phyloP scores from a whole-genome alignment of 345 rosid genomes.

The Cardamine resedifolia region DNA sequence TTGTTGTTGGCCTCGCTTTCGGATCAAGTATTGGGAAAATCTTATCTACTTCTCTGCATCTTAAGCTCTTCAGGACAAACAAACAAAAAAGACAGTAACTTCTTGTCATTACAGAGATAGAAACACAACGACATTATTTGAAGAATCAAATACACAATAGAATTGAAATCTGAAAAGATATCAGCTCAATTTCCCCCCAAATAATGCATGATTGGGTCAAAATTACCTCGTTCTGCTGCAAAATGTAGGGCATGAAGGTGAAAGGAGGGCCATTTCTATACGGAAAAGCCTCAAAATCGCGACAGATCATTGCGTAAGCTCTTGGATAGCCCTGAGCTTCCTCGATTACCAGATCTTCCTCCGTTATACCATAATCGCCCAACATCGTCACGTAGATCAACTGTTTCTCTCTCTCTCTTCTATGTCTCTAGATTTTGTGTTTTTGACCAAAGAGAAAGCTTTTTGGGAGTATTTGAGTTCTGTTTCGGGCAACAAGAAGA shows the following conservation, averaged over 20 bases:
- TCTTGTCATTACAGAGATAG: slow-evolving; percentile 7
- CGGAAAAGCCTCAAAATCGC: slow-evolving; percentile 42
- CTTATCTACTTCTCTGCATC: slow-evolving; percentile 53
- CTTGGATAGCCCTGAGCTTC: slow-evolving; percentile 74
- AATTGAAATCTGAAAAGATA: background rate
- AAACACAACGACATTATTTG: background rate
- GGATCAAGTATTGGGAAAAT: slow-evolving; percentile 74
- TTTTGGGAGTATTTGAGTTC: slow-evolving; percentile 16
- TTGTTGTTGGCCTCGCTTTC: slow-evolving; percentile 64
- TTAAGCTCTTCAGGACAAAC: slow-evolving; percentile 43
- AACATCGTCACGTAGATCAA: slow-evolving; percentile 38
- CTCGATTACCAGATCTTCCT: slow-evolving; percentile 61
- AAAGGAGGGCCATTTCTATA: slow-evolving; percentile 73
- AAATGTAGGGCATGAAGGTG: slow-evolving; percentile 58
- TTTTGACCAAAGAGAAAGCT: background rate
- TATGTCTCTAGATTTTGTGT: slow-evolving; percentile 1
- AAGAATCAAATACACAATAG: background rate
- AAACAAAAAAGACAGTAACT: background rate
- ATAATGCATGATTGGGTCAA: background rate
- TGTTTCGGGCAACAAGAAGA: slow-evolving; percentile 40
- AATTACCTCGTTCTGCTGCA: slow-evolving; percentile 62
- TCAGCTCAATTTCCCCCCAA: background rate
- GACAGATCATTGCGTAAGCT: slow-evolving; percentile 72
- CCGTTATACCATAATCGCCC: slow-evolving; percentile 40
- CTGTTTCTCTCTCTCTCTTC: background rate